These are phyloP conservation scores for Parmales sp. DNA, from an alignment of 108 stramenopile species.

Conservation along the genomic window DNA sequence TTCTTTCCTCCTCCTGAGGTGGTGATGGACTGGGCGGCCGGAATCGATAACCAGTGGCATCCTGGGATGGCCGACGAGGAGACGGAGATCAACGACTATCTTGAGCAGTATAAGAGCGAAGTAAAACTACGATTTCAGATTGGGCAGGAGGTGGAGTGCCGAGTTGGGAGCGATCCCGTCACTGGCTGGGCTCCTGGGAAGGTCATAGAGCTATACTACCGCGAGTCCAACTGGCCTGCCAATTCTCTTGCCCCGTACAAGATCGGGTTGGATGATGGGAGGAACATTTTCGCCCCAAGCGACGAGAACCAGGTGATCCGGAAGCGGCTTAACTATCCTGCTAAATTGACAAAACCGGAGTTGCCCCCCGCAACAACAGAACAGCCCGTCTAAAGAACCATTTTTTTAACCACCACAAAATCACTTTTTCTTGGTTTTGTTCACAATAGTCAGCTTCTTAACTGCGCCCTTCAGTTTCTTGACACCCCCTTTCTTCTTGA, in stretches of 20 bases:
- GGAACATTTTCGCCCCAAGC: conserved; percentile 78
- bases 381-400: too few relatives aligned
- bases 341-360: neutral
- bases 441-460: neutral
- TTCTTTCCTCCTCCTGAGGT: neutral
- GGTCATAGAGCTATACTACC: conserved; percentile 66
- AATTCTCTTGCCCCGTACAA: conserved; percentile 83
- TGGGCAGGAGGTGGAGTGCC: conserved; percentile 63
- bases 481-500: neutral
- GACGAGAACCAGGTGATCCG: conserved; percentile 70
- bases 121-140: conserved; percentile 54
- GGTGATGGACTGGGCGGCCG: neutral
- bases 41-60: neutral
- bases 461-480: conserved; percentile 7
- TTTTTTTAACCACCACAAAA: too few relatives aligned
- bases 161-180: conserved; percentile 68
- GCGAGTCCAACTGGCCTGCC: conserved; percentile 70
- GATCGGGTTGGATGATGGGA: conserved; percentile 72
- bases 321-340: neutral
- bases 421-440: neutral
- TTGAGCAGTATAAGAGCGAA: too few relatives aligned
- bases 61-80: neutral
- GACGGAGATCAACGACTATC: neutral
- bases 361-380: too few relatives aligned
- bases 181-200: conserved; percentile 74